Evolutionary conservation across 805 yeast species (phyloP), one percentile per base, ranked within the genome.

Genomic region (Danielia reshetovae): DNA sequence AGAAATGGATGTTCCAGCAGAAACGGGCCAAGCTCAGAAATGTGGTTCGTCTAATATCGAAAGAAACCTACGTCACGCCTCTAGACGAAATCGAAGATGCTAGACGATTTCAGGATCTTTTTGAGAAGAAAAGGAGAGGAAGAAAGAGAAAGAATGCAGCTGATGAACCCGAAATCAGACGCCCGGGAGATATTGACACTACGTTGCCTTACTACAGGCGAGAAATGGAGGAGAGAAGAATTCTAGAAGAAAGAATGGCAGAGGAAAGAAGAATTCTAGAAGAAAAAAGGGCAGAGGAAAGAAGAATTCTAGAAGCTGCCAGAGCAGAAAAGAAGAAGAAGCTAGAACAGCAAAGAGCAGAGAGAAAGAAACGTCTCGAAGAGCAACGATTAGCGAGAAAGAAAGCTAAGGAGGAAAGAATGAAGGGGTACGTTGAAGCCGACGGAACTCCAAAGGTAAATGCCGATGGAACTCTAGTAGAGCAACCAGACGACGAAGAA

Each of bases 1-100:
- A 89, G 51, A 66, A 89, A 36, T 86, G 82, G 29, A 61, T 84
- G 39, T 76, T 85, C 56, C 68, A 77, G 39, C 81, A 81, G 51
- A 77, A 72, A 48, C 75, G 89, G 43, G 66, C 65, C 27, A 77
- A 75, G 48, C 59, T 93, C 46, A 65, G 65, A 3, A 72, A 83
- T 35, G 77, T 80, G 7, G 53, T 87, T 8, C 64, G 86, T 30
- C 68, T 74, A 29, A 52, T 59, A 4, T 70, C 81, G 31, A 48
- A 53, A 29, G 72, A 72, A n/a, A 59, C 66, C 13, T 68, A 54
- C 24, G 72, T 85, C 2, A 70, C 82, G 0, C 88, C 95, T 0
- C 46, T 65, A 1, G 84, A 80, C 46, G 93, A 83, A 46, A 57
- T 77, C 7, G 72, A 69, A 30, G 72, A 70, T 38, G 68, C 68